These are phyloP conservation scores for Phytophthora nicotianae DNA, from an alignment of 352 stramenopile genomes.

Conservation along the genomic window DNA sequence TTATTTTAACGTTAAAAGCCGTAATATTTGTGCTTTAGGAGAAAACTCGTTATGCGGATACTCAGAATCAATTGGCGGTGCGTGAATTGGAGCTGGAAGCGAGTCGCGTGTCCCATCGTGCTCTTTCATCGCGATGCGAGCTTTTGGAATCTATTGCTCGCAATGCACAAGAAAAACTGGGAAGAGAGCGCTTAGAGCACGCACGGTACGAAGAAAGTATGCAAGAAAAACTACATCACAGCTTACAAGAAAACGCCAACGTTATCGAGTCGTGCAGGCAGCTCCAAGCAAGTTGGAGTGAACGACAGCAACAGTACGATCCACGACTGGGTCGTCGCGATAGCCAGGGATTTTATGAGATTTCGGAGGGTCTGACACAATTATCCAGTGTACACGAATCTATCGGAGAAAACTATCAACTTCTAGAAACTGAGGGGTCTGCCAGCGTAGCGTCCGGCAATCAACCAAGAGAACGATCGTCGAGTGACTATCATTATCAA, in stretches of 20 bases:
- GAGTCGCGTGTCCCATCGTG: conserved; percentile 41
- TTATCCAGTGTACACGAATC: conserved; percentile 21
- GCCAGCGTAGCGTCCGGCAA: conserved; percentile 22
- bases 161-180: conserved; percentile 60
- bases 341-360: conserved; percentile 23
- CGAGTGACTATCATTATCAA: conserved; percentile 33
- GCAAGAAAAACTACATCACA: conserved; percentile 50
- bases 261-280: conserved; percentile 47
- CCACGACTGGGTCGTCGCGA: conserved; percentile 12
- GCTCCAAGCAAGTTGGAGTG: conserved; percentile 38
- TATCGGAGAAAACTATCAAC: conserved; percentile 11
- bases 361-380: conserved; percentile 13
- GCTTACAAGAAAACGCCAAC: conserved; percentile 53
- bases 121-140: conserved; percentile 47
- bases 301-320: conserved; percentile 23
- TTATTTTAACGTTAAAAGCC: conserved; percentile 2
- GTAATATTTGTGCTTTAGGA: conserved; percentile 30
- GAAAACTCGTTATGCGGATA: conserved; percentile 9
- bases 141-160: conserved; percentile 69
- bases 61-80: conserved; percentile 35
- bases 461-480: conserved; percentile 18
- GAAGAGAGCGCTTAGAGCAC: conserved; percentile 54
- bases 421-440: conserved; percentile 23
- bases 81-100: conserved; percentile 46
- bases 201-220: conserved; percentile 51